A percentile compares a stretch with the other conserved stretches of the same genome.
phyloP scores from a whole-genome alignment of 2,329 filamentous ascomycete genomes.

The Fusarium xyrophilum region DNA sequence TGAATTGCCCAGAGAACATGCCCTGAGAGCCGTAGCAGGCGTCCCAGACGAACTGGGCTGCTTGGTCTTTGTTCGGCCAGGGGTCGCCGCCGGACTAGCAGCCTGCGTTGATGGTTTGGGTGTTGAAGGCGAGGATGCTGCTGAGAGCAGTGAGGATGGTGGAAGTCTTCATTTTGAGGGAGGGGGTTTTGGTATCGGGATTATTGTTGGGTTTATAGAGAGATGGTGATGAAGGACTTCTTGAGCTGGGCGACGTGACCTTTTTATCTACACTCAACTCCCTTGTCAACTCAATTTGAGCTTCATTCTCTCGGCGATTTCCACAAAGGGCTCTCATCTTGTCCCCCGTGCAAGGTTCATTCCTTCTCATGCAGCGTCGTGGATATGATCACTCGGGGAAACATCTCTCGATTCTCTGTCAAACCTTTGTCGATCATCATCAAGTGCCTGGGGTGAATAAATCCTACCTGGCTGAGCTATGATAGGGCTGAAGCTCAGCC shows the following conservation, averaged over 20 bases:
- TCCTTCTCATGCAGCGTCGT: accelerated
- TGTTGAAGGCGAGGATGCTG: not conserved
- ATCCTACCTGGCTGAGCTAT: not conserved
- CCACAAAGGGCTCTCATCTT: not conserved
- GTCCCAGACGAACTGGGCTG: not conserved
- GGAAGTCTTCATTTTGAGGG: not conserved
- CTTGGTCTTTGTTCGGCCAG: not conserved
- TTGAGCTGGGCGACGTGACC: accelerated
- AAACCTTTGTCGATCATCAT: not conserved
- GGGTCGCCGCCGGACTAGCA: not conserved
- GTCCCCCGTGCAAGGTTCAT: too few species aligned
- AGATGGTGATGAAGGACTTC: not conserved
- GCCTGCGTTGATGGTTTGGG: not conserved
- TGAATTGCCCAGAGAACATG: not conserved
- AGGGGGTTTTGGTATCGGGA: accelerated
- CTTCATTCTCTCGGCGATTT: accelerated
- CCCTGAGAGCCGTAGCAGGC: not conserved
- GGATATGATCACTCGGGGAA: not conserved
- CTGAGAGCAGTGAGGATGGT: not conserved
- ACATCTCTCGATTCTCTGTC: accelerated
- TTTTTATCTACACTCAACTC: not conserved
- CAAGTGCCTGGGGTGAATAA: not conserved
- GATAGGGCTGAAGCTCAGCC: not conserved
- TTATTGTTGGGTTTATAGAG: not conserved
- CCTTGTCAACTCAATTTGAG: accelerated